Percentiles rank a stretch among this genome's conserved stretches.
These are phyloP conservation scores for Pseudopyricularia javanii DNA, from an alignment of 2,329 filamentous ascomycete genomes.

Conservation along the genomic window DNA sequence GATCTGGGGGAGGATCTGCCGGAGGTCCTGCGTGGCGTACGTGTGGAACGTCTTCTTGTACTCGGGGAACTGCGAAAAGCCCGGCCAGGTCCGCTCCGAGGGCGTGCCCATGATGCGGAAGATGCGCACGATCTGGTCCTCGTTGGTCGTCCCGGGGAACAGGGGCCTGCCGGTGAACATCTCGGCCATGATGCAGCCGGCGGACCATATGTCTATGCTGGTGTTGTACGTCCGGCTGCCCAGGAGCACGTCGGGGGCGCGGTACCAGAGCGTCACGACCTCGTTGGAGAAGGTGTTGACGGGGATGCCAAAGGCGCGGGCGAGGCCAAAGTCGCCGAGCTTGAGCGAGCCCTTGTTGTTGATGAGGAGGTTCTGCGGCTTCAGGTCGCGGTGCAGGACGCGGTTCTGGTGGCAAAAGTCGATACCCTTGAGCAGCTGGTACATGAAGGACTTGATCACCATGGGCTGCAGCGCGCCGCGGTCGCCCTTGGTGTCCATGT, in stretches of 20 bases:
- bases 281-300: conserved; percentile 98
- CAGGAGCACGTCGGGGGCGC: conserved; percentile 87
- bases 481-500: conserved; percentile 92
- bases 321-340: conserved; percentile 87
- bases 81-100: conserved; percentile 89
- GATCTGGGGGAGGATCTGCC: conserved; percentile 78
- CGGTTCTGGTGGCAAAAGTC: conserved; percentile 97
- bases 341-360: conserved; percentile 85
- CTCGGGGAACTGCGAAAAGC: conserved; percentile 90
- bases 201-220: conserved; percentile 99
- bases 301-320: conserved; percentile 88
- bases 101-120: conserved; percentile 98
- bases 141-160: conserved; percentile 95
- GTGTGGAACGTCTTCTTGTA: conserved; percentile 94
- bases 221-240: conserved; percentile 96
- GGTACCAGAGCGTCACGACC: conserved; percentile 95
- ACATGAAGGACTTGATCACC: conserved; percentile 99
- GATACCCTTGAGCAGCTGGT: conserved; percentile 88
- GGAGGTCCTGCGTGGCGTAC: conserved; percentile 83
- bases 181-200: conserved; percentile 98
- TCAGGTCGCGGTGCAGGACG: conserved; percentile 90
- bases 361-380: conserved; percentile 93
- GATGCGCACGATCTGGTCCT: conserved; percentile 93
- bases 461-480: conserved; percentile 76
- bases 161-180: conserved; percentile 95